These are phyloP conservation scores for Hypoxylon sp. DNA, from an alignment of 2,329 filamentous ascomycete species.

Conservation along the genomic window DNA sequence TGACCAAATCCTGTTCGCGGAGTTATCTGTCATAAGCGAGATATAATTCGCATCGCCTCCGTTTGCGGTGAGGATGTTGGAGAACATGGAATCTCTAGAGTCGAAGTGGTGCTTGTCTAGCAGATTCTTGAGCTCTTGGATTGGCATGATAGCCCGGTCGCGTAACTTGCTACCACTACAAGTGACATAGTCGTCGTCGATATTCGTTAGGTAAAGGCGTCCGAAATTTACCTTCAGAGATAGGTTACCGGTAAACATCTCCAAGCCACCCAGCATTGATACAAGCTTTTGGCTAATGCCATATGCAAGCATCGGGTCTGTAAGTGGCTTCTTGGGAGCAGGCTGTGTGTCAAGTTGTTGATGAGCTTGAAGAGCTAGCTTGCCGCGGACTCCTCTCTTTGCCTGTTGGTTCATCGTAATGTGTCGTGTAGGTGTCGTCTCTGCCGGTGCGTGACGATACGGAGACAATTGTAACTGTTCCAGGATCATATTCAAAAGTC, in stretches of 20 bases:
- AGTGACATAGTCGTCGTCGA: conserved; percentile 23
- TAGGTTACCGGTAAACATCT: conserved; percentile 28
- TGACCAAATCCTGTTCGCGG: conserved; percentile 31
- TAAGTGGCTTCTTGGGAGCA: not conserved
- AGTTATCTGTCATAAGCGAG: conserved; percentile 23
- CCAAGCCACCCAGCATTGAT: conserved; percentile 24
- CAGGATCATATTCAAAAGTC: too few relatives aligned
- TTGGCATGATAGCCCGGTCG: not conserved
- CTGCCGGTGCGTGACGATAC: not conserved
- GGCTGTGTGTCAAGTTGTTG: not conserved
- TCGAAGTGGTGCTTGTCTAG: conserved; percentile 28
- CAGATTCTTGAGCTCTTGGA: conserved; percentile 18
- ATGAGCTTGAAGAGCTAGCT: too few relatives aligned
- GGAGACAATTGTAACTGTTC: not conserved
- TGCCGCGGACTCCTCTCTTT: not conserved
- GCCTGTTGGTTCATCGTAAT: conserved; percentile 41
- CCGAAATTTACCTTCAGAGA: conserved; percentile 37
- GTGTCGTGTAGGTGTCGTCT: not conserved
- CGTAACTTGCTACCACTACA: not conserved
- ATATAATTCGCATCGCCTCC: conserved; percentile 45
- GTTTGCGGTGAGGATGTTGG: conserved; percentile 34
- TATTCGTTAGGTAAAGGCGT: conserved; percentile 33
- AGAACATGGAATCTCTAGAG: conserved; percentile 24
- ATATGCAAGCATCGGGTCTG: conserved; percentile 13
- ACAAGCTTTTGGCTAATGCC: conserved; percentile 29